phyloP scores from a whole-genome alignment of 208 protist species.

The Tritrichomonas foetus region DNA sequence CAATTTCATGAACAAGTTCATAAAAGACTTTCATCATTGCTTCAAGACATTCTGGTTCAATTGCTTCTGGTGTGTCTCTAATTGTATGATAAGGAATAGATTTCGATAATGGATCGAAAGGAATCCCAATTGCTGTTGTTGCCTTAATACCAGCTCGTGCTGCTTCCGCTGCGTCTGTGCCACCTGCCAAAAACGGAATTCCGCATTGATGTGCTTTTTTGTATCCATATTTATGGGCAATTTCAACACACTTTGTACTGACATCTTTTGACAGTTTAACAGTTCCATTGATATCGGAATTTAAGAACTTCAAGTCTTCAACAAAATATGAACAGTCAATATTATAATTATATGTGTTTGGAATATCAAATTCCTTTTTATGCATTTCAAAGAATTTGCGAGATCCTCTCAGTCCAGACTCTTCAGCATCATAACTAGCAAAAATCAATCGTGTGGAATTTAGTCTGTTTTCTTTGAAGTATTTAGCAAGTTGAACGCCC shows the following conservation, averaged over 20 bases:
- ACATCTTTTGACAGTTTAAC: neutral
- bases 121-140: neutral
- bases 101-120: too few species aligned
- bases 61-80: neutral
- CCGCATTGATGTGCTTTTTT: too few species aligned
- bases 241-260: too few species aligned
- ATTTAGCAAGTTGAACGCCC: neutral
- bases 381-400: neutral
- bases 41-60: slow-evolving; percentile 12
- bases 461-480: neutral
- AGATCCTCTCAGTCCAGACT: neutral
- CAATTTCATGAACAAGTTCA: too few species aligned
- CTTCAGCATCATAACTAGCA: neutral
- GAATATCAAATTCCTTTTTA: neutral
- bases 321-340: neutral
- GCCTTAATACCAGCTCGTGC: neutral
- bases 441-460: neutral
- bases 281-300: neutral
- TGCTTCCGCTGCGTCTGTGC: slow-evolving; percentile 3
- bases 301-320: neutral
- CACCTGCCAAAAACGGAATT: neutral
- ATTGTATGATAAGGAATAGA: slow-evolving; percentile 33
- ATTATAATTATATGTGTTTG: neutral
- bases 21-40: too few species aligned
- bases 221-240: too few species aligned